Base-by-base conservation (phyloP, 1,284 basidiomycete genomes). In the Sphaerobolus stellatus region DNA sequence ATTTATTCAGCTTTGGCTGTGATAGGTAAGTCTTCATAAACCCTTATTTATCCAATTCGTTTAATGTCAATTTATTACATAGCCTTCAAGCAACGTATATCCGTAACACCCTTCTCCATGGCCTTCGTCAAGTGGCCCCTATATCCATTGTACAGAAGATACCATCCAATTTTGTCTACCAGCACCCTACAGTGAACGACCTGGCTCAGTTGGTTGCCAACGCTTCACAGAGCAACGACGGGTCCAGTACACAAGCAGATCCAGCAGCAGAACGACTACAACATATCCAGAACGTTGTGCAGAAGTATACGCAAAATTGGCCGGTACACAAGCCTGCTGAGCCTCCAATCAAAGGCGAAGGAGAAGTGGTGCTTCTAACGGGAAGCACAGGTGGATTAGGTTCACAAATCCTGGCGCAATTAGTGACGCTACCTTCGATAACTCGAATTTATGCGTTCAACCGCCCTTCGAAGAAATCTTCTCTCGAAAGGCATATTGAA, bases 1-100 rank as follows among this genome's bases (percentile, higher is more conserved):
- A 78, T 52, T 57, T 78, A 4, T 78, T 78, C 60, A 65, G 69
- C 22, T 60, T 65, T 28, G 75, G 75, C 4, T 72, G 72, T 52
- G 75, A 78, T 57, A 76, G 75, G 76, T 75, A 48, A 11, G 25
- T 7, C 11, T 36, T 20, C 20, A 27, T 38, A 18, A 50, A 8
- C 28, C 7, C 18, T 46, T 20, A n/a, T 29, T 18, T 30, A 20
- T 31, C n/a, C 24, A 22, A 36, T 36, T 36, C 33, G 13, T 18
- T 36, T 11, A 36, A 11, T 11, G 11, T 36, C 11, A 36, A 3
- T 46, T 48, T 14, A 24, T 14, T 20, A 9, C 24, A n/a, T 41
- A 74, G 74, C 60, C 59, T 77, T 8, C 70, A 74, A 59, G 68
- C 74, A 5, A 74, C 71, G 0, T 74, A 68, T 62, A 74, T 77